Evolutionary conservation across 345 rosid species (phyloP).

Genomic region (Acer negundo): DNA sequence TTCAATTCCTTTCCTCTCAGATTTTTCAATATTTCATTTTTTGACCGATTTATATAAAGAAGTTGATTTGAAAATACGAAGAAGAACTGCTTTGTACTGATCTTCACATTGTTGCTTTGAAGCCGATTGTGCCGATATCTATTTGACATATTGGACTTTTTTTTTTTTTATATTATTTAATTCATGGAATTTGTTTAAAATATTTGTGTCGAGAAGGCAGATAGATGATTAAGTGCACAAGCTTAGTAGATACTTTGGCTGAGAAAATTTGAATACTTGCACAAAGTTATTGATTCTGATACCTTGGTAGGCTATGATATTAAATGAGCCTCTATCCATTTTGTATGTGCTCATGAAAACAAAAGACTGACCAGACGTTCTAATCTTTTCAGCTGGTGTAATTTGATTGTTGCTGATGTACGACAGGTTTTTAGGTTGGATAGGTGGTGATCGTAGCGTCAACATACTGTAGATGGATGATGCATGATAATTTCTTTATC

Average conservation of each 20-base stretch:
- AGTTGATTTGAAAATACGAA: background rate
- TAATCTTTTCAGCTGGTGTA: background rate
- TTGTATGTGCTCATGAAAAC: background rate
- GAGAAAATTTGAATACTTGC: background rate
- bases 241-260: background rate
- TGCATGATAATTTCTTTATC: background rate
- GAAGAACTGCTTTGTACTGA: too few species aligned
- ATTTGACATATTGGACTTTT: background rate
- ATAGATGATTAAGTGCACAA: background rate
- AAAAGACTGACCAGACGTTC: background rate
- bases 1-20: background rate
- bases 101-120: background rate
- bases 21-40: background rate
- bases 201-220: background rate
- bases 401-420: background rate
- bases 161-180: background rate
- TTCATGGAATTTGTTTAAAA: background rate
- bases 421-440: background rate
- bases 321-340: background rate
- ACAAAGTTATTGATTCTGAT: background rate
- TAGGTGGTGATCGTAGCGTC: background rate
- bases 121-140: background rate
- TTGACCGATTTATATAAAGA: background rate
- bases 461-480: background rate
- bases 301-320: background rate